phyloP scores from a whole-genome alignment of 2,329 filamentous ascomycete species.

The Thyridium curvatum region DNA sequence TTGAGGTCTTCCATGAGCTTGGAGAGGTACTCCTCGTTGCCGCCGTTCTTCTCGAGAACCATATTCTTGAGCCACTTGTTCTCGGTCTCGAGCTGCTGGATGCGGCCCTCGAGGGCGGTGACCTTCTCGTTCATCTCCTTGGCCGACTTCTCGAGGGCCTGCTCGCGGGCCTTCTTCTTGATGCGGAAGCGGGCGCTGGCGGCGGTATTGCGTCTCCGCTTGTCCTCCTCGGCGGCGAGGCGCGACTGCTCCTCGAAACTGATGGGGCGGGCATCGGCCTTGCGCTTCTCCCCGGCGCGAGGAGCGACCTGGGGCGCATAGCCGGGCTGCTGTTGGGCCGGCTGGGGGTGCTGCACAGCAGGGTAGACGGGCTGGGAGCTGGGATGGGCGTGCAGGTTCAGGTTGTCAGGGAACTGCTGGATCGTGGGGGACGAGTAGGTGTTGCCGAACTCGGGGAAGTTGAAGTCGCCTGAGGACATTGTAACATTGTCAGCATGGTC shows the following conservation, averaged over 20 bases:
- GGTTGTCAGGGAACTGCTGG: conserved; percentile 34
- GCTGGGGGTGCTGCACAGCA: conserved; percentile 12
- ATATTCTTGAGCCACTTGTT: conserved; percentile 79
- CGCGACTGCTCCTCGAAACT: conserved; percentile 67
- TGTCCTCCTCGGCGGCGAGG: conserved; percentile 78
- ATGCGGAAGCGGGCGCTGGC: conserved; percentile 84
- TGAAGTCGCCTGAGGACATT: conserved; percentile 52
- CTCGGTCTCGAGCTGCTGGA: conserved; percentile 74
- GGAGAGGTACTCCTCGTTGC: conserved; percentile 43
- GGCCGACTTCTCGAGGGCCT: conserved; percentile 72
- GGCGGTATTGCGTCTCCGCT: conserved; percentile 82
- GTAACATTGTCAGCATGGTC: conserved; percentile 33
- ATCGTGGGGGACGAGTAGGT: conserved; percentile 44
- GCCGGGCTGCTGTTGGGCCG: conserved; percentile 16
- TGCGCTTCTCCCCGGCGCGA: conserved; percentile 36
- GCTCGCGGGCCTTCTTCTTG: conserved; percentile 94
- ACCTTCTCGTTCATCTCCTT: conserved; percentile 83
- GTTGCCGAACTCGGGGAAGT: conserved; percentile 47
- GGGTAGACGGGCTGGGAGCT: conserved; percentile 41
- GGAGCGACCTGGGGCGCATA: conserved; percentile 17
- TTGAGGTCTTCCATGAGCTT: conserved; percentile 45
- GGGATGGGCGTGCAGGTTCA: conserved; percentile 40
- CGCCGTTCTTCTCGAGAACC: conserved; percentile 74
- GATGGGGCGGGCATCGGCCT: conserved; percentile 39
- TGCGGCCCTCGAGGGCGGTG: conserved; percentile 61